Percentiles rank a stretch among this genome's conserved stretches.
Conservation (phyloP, 2,329 filamentous ascomycete species). For the Sclerotinia subarctica region DNA sequence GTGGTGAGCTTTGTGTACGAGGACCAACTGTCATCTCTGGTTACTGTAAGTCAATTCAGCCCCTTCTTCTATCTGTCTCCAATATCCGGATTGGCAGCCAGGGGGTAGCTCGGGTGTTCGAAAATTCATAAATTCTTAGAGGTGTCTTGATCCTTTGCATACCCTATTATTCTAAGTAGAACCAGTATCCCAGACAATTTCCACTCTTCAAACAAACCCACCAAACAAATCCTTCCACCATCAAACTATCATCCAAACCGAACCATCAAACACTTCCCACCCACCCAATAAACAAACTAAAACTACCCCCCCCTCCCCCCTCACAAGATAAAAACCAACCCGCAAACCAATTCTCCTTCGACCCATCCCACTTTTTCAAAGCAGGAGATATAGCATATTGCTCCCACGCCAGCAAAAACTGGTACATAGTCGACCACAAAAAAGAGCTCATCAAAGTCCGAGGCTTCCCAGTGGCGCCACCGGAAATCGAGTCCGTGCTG, state of each 20-base stretch:
- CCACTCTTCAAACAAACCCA: neutral
- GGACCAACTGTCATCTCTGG: slow-evolving; percentile 71
- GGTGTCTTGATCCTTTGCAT: no score
- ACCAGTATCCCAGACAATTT: neutral
- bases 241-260: neutral
- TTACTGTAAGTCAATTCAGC: slow-evolving; percentile 50
- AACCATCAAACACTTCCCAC: neutral
- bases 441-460: slow-evolving; percentile 57
- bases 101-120: neutral
- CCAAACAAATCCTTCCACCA: neutral
- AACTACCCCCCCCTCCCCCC: neutral
- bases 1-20: slow-evolving; percentile 59
- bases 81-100: neutral
- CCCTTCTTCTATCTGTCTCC: neutral
- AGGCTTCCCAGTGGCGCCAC: slow-evolving; percentile 45
- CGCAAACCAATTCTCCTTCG: slow-evolving; percentile 41
- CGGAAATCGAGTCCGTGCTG: slow-evolving; percentile 43
- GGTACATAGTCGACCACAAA: slow-evolving; percentile 69
- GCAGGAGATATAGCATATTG: slow-evolving; percentile 68
- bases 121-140: no score
- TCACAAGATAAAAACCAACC: slow-evolving; percentile 44
- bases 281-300: neutral
- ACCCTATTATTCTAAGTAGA: neutral
- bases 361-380: slow-evolving; percentile 67
- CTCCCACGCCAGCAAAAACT: slow-evolving; percentile 58